Evolutionary conservation across 2,329 filamentous ascomycete species (phyloP), one percentile per base, ranked within the genome.

Genomic region (Exserohilum rostratum): DNA sequence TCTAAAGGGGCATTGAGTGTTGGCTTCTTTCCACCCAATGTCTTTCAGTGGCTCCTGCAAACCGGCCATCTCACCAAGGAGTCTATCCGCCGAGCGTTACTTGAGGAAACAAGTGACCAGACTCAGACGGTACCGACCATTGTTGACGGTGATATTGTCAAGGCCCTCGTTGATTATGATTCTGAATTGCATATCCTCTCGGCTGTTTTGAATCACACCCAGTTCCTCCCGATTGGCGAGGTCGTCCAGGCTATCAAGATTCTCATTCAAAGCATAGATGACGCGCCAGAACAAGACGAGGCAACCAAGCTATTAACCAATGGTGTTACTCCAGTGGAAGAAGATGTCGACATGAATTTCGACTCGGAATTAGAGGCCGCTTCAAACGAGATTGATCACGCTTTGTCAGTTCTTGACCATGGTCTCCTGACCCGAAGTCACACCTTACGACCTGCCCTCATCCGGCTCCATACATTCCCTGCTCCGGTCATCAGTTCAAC

Each of bases 241-340:
- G 79, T 92, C 5, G 80, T 91, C 2, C 78, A 87, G 51, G 84
- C 86, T 3, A 83, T 92, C 47, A 83, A 85, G 48, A 76, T 84
- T 2, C 78, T 92, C 13, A 88, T 92, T 78, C 81, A 85, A 42
- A 91, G 87, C 62, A 81, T 93, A 35, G 87, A 88, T 39, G 74
- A 74, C 38, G 64, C 68, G 25, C 70, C 74, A 7, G 58, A 60
- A 31, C 47, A 68, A 6, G 51, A 66, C 2, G 53, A 60, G 37
- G 58, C 53, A 79, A 58, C 80, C 75, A 60, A 81, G 79, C 57
- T 71, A 9, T 58, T 74, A 45, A 76, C 70, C 3, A 72, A 72
- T 33, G 73, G 71, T 20, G 55, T 53, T 2, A 54, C 58, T 6
- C 44, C 58, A 18, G 29, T 56, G 20, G 66, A 71, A 20, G 58